A percentile compares a stretch with the other conserved stretches of the same genome.
These are phyloP conservation scores for Mycena chlorophos DNA, from an alignment of 768 basidiomycete species.

Conservation along the genomic window DNA sequence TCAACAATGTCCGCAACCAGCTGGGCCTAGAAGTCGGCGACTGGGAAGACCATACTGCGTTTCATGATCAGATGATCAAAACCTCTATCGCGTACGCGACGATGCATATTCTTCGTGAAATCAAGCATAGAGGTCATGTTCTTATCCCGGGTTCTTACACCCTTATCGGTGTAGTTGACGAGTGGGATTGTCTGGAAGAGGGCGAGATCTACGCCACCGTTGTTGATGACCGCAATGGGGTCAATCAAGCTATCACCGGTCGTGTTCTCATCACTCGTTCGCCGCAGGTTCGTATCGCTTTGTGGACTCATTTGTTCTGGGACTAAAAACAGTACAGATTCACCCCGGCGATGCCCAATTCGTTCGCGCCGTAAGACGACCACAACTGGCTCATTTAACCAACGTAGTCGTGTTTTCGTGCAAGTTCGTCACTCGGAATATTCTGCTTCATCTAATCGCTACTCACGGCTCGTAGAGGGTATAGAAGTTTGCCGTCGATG, in stretches of 20 bases:
- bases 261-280: conserved; percentile 47
- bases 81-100: conserved; percentile 39
- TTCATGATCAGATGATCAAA: conserved; percentile 39
- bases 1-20: conserved; percentile 36
- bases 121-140: conserved; percentile 54
- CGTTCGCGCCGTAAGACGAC: conserved; percentile 42
- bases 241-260: conserved; percentile 35
- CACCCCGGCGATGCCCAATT: conserved; percentile 50
- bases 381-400: conserved; percentile 39
- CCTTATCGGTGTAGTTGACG: conserved; percentile 55
- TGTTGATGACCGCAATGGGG: conserved; percentile 29
- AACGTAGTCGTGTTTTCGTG: conserved; percentile 55
- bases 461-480: conserved; percentile 32
- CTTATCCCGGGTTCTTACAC: conserved; percentile 49
- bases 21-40: conserved; percentile 30
- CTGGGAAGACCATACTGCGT: conserved; percentile 10
- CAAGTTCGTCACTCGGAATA: conserved; percentile 32
- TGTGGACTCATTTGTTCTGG: no score
- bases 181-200: conserved; percentile 45
- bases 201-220: conserved; percentile 51
- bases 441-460: background rate
- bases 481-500: conserved; percentile 44
- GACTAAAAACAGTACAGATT: no score
- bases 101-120: conserved; percentile 48
- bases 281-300: no score